These are phyloP conservation scores for Coprinellus aureogranulatus DNA, from an alignment of 768 basidiomycete species.

Conservation along the genomic window DNA sequence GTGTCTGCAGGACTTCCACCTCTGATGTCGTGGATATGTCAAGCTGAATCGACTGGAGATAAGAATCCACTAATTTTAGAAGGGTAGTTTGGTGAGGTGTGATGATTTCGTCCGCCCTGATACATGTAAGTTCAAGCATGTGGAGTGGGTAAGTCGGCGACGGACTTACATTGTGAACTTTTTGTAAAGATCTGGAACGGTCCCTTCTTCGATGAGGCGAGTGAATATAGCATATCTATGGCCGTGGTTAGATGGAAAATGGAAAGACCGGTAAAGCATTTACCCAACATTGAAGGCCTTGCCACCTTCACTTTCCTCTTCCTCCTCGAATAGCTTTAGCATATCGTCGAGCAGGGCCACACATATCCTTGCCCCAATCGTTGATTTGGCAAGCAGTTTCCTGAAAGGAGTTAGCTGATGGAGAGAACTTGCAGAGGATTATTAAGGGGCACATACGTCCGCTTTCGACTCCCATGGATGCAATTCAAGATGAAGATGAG, in stretches of 20 bases:
- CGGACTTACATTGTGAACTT: slow-evolving; percentile 61
- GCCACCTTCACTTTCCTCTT: slow-evolving; percentile 61
- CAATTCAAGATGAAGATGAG: slow-evolving; percentile 75
- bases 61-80: slow-evolving; percentile 84
- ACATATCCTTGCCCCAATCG: slow-evolving; percentile 63
- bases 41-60: slow-evolving; percentile 57
- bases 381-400: slow-evolving; percentile 49
- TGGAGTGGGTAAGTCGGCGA: background rate
- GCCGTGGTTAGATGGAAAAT: slow-evolving; percentile 6
- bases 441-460: slow-evolving; percentile 48
- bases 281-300: slow-evolving; percentile 79
- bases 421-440: slow-evolving; percentile 5
- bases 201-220: slow-evolving; percentile 57
- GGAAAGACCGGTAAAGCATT: slow-evolving; percentile 14
- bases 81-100: slow-evolving; percentile 85
- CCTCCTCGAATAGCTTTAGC: slow-evolving; percentile 65
- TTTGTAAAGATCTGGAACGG: slow-evolving; percentile 58
- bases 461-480: slow-evolving; percentile 50
- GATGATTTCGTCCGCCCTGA: slow-evolving; percentile 66
- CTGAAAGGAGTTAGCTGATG: slow-evolving; percentile 31
- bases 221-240: slow-evolving; percentile 64
- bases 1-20: slow-evolving; percentile 32
- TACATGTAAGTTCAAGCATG: background rate
- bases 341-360: slow-evolving; percentile 69
- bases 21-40: slow-evolving; percentile 26